Evolutionary conservation across 2,329 filamentous ascomycete genomes (phyloP), one percentile per base, ranked within the genome.

Genomic region (Hymenoscyphus salicellus): DNA sequence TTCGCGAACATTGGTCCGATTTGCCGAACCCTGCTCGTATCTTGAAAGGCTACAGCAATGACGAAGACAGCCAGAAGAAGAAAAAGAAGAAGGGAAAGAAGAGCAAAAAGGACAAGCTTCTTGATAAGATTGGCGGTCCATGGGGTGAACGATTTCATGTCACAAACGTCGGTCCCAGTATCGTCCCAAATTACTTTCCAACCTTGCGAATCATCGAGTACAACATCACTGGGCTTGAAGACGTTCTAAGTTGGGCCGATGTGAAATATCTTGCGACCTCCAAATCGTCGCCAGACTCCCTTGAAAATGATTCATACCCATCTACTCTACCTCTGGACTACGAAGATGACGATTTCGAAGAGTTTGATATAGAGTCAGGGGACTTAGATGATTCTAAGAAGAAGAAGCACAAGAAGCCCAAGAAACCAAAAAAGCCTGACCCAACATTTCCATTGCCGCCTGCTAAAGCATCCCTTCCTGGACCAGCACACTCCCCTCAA

Each of bases 101-200:
- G 63, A 79, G 79, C 52, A 81, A 81, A 70, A 80, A 81, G 43
- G 78, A 79, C 60, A 83, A 84, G 63, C 87, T 84, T 58, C 77
- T 88, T 36, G 80, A 89, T 59, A 84, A 87, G 67, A 88, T 96
- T 67, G 92, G 91, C 23, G 93, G 93, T 4, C 84, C 85, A 67
- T 96, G 87, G 79, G 93, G 88, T 2, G 93, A 99, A 78, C 86
- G 93, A 61, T 99, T 92, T 76, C 89, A 93, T 61, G 77, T 96
- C 5, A 89, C 91, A 0, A 80, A 95, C 30, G 89, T 98, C 63
- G 86, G 89, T 57, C 91, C 94, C 0, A 98, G 93, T 74, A 81
- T 99, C 43, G 91, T 98, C 8, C 95, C 94, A 6, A 97, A 95
- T 74, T 96, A 92, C 77, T 95, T 93, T 69, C 95, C 94, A 0